phyloP scores from a whole-genome alignment of 1,284 basidiomycete genomes.

The Malassezia restricta region DNA sequence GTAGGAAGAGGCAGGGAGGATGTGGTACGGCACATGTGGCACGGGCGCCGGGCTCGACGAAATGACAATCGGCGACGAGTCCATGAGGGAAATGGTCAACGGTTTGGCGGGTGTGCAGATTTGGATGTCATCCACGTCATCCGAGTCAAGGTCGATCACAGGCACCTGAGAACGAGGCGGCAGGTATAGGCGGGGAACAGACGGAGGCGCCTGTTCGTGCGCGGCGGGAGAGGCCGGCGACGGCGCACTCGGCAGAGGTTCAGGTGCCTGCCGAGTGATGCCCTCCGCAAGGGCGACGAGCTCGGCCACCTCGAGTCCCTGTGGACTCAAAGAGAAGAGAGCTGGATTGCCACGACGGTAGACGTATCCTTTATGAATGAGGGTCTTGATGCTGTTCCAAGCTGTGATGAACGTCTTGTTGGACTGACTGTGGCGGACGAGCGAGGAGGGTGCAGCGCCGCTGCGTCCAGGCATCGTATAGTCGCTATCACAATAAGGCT shows the following conservation, averaged over 20 bases:
- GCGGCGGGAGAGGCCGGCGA: neutral
- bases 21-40: neutral
- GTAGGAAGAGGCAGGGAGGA: conserved; percentile 50
- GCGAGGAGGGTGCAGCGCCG: conserved; percentile 10
- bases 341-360: conserved; percentile 39
- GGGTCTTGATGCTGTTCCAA: conserved; percentile 44
- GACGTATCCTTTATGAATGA: conserved; percentile 40
- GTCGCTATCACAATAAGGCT: conserved; percentile 35
- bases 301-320: conserved; percentile 30
- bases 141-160: neutral
- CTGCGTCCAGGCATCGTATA: conserved; percentile 22
- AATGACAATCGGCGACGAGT: conserved; percentile 12
- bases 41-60: neutral
- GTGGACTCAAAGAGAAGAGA: conserved; percentile 31
- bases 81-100: conserved; percentile 12
- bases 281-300: conserved; percentile 10
- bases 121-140: conserved; percentile 4
- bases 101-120: neutral
- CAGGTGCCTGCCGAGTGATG: neutral
- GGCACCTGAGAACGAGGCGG: neutral
- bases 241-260: neutral
- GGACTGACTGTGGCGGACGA: conserved; percentile 14
- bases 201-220: neutral
- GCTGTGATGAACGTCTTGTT: conserved; percentile 30
- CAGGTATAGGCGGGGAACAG: conserved; percentile 5